Evolutionary conservation across 2,329 filamentous ascomycete genomes (phyloP), one percentile per base, ranked within the genome.

Genomic region (Cladobotryum mycophilum): DNA sequence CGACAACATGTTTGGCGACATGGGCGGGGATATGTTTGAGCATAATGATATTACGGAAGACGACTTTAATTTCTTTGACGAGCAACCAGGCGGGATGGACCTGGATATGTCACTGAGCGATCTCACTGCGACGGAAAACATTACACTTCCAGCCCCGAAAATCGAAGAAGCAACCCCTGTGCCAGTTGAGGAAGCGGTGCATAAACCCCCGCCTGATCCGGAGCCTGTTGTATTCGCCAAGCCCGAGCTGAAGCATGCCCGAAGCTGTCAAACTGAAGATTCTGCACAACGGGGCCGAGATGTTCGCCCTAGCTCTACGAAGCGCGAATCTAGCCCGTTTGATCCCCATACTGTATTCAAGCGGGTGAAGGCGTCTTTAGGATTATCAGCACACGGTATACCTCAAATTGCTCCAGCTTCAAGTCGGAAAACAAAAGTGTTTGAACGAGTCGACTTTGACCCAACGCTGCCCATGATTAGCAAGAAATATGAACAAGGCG

Each of bases 31-130:
- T 56, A 79, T 85, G 57, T 89, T 88, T 66, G 82, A 78, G n/a
- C 80, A 83, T n/a, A 78, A 81, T 55, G 80, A 83, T 56, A 76
- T 92, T n/a, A 90, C 85, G 1, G 88, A 93, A 58, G 87, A 82
- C 5, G 88, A 93, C 61, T 92, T 92, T 64, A 88, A 80, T 63
- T 92, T 91, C 65, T 92, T 92, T 58, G 87, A 92, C 59, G 83
- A 86, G 54, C 69, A 77, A 22, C 73, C 77, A 3, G 71, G 64
- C 2, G 68, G 66, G 11, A 65, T 68, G 20, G 70, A 70, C 40
- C 52, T 75, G 38, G 68, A 70, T 18, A 58, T 65, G 17, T 47
- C 63, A 1, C 63, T 68, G 58, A 54, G 49, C 13, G 62, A 62
- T 47, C 33, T 61, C 12, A 51, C 55, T 44, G 12, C 49, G 38